Evolutionary conservation across 78 protist genomes (phyloP).

Genomic region (Guillardia theta): DNA sequence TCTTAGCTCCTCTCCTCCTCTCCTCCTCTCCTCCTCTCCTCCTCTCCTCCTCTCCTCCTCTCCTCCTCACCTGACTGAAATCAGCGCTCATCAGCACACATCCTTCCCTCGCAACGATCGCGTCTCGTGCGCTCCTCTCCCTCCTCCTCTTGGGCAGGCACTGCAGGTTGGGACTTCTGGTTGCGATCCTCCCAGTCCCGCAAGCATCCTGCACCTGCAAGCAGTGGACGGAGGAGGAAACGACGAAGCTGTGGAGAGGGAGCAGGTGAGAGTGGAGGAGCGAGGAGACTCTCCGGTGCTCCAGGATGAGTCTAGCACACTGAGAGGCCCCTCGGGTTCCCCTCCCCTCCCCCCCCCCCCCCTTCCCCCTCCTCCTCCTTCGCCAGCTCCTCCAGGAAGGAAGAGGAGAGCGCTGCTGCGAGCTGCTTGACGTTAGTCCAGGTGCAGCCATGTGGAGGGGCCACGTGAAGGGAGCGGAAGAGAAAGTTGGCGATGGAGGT

Average conservation of each 20-base stretch:
- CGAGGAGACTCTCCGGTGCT: neutral
- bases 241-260: neutral
- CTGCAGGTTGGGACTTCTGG: neutral
- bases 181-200: neutral
- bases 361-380: neutral
- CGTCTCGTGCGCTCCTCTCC: neutral
- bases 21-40: no score
- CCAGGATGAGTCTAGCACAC: neutral
- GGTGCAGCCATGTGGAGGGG: neutral
- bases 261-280: neutral
- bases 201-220: neutral
- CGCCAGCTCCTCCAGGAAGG: neutral
- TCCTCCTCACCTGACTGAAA: no score
- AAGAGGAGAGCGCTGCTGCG: no score
- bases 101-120: neutral
- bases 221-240: no score
- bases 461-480: neutral
- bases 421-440: neutral
- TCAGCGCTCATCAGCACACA: neutral
- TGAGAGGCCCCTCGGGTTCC: neutral
- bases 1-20: no score
- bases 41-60: no score
- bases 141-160: neutral
- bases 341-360: neutral
- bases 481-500: neutral